Conservation (phyloP, 345 rosid species). For the Clarkia xantiana region DNA sequence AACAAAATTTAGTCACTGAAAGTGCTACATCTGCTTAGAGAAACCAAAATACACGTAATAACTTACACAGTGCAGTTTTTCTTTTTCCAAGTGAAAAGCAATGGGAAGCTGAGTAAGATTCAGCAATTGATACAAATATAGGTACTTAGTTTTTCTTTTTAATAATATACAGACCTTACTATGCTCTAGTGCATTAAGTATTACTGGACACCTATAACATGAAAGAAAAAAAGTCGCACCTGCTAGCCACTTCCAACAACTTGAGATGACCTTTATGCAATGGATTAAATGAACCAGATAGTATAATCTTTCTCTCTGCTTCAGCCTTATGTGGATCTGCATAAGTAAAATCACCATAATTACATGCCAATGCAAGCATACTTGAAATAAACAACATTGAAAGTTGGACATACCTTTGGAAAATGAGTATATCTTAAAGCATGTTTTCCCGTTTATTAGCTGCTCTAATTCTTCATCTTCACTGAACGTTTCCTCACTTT, state of each 20-base stretch:
- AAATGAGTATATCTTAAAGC: constrained; percentile 70
- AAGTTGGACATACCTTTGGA: constrained; percentile 40
- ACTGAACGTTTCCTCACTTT: constrained; percentile 33
- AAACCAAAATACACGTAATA: no score
- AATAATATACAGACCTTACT: not conserved
- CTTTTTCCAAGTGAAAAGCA: no score
- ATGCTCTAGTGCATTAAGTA: not conserved
- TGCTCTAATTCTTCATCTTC: constrained; percentile 76
- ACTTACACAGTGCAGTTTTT: no score
- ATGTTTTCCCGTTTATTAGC: constrained; percentile 45
- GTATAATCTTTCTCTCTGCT: constrained; percentile 60
- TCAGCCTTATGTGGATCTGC: constrained; percentile 24
- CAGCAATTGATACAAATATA: no score
- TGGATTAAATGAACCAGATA: constrained; percentile 89
- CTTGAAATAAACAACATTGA: constrained; percentile 5
- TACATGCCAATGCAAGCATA: not conserved
- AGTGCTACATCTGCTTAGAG: no score
- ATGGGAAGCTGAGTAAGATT: no score
- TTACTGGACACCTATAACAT: not conserved
- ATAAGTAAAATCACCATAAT: constrained; percentile 11
- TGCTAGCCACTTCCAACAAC: constrained; percentile 83
- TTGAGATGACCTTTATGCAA: constrained; percentile 81
- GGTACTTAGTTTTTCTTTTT: no score
- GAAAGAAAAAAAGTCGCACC: constrained; percentile 24
- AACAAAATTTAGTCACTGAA: no score